Evolutionary conservation across 2,329 filamentous ascomycete species (phyloP), one percentile per base, ranked within the genome.

Genomic region (Cyanodermella asteris): DNA sequence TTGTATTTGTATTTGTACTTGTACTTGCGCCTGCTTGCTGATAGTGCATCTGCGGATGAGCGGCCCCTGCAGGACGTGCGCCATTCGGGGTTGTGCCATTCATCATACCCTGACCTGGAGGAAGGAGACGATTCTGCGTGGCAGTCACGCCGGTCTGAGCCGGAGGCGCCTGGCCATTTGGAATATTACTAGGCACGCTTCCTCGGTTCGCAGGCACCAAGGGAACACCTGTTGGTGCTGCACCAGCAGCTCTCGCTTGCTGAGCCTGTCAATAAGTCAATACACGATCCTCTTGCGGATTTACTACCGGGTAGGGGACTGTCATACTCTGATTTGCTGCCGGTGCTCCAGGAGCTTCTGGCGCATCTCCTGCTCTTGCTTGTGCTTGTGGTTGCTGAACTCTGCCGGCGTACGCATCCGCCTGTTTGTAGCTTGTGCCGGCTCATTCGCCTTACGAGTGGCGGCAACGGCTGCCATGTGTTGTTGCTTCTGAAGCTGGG

Each of bases 341-440:
- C 72, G 64, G 37, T 67, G 64, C 31, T 62, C 55, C 40, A 64
- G 54, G 38, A 61, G 55, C 30, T 55, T 53, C 44, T 66, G 61
- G 29, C 57, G 52, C 27, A 61, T 40, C 40, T 68, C 65, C 41
- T 82, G 60, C 38, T 94, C 84, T 22, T 78, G 68, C 42, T 94
- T 84, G 51, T 74, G 72, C 37, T 87, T 81, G 42, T 93, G 61
- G 26, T 77, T 62, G 42, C 82, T 93, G 44, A 93, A 91, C 36
- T 94, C 80, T 38, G 77, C 66, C 1, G 87, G 87, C 1, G 82
- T 91, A 41, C 81, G 62, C 25, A 63, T 61, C 10, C 55, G 58
- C 19, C 48, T 53, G 34, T 62, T 16, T 20, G 30, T 63, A 9
- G 61, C 61, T 32, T 77, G 41, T 46, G 64, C 41, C 45, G 62